A percentile compares a stretch with the other conserved stretches of the same genome.
These are phyloP conservation scores for Wilhelminamyces savonicus DNA, from an alignment of 805 yeast species.

Conservation along the genomic window DNA sequence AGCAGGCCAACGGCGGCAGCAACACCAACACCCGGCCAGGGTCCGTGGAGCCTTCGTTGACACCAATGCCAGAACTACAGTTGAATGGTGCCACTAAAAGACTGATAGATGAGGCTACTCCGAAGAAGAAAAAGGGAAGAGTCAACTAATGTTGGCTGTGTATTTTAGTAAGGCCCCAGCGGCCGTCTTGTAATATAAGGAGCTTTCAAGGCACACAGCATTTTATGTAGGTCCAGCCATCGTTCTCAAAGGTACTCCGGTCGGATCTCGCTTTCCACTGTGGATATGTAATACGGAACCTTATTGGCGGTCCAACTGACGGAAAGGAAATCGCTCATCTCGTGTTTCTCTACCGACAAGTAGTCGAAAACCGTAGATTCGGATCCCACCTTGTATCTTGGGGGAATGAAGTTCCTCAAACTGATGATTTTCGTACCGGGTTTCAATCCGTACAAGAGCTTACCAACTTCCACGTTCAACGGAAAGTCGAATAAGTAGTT, in stretches of 20 bases:
- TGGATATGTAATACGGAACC: conserved; percentile 70
- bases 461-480: conserved; percentile 62
- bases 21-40: conserved; percentile 26
- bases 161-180: too few relatives aligned
- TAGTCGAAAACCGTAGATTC: conserved; percentile 55
- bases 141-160: too few relatives aligned
- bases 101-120: too few relatives aligned
- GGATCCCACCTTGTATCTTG: conserved; percentile 59
- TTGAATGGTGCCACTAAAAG: too few relatives aligned
- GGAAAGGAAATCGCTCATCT: conserved; percentile 58
- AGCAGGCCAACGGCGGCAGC: conserved; percentile 11
- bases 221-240: too few relatives aligned
- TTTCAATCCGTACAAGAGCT: conserved; percentile 54
- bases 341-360: conserved; percentile 53
- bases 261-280: conserved; percentile 43
- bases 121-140: too few relatives aligned
- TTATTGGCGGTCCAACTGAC: conserved; percentile 92
- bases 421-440: conserved; percentile 77
- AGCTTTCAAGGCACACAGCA: too few relatives aligned
- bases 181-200: too few relatives aligned
- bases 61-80: too few relatives aligned
- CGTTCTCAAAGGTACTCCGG: conserved; percentile 23
- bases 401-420: conserved; percentile 72
- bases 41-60: conserved; percentile 35
- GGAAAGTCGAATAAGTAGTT: conserved; percentile 79